phyloP scores from a whole-genome alignment of 192 early-diverging fungal species.

The Geranomyces michiganensis region DNA sequence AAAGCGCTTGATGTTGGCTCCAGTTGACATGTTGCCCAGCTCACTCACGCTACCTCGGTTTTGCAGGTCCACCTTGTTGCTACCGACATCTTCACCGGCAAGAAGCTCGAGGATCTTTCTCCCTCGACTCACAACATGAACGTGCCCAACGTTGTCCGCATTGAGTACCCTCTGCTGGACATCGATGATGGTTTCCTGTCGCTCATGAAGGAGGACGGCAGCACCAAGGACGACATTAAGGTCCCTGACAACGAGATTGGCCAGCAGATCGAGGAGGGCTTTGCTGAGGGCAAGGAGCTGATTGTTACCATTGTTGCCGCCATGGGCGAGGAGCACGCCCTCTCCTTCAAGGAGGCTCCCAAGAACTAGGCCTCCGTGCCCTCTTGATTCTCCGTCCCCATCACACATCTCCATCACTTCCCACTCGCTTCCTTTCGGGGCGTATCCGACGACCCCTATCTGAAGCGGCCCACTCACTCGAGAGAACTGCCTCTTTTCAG shows the following conservation, averaged over 20 bases:
- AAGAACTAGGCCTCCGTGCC: conserved; percentile 23
- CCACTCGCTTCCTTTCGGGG: too few relatives aligned
- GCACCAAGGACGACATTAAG: conserved; percentile 96
- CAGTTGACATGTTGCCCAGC: background rate
- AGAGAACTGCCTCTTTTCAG: too few relatives aligned
- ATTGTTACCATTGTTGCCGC: conserved; percentile 80
- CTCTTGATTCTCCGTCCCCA: too few relatives aligned
- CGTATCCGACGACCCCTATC: too few relatives aligned
- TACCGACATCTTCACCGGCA: conserved; percentile 87
- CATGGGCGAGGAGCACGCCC: conserved; percentile 91
- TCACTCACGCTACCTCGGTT: conserved; percentile 14
- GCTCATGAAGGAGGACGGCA: conserved; percentile 77
- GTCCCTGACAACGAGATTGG: conserved; percentile 84
- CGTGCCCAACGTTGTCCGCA: conserved; percentile 91
- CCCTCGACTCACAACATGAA: conserved; percentile 99
- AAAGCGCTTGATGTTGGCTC: conserved; percentile 77
- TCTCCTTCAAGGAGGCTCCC: conserved; percentile 80
- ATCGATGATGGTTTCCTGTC: conserved; percentile 90
- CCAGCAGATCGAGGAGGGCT: conserved; percentile 69
- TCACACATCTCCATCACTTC: too few relatives aligned
- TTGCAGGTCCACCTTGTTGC: conserved; percentile 20
- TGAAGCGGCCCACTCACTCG: too few relatives aligned
- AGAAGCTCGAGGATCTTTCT: conserved; percentile 99
- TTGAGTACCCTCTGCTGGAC: conserved; percentile 83
- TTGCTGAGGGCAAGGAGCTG: conserved; percentile 80